Base-by-base conservation (phyloP, 2,329 filamentous ascomycete genomes). In the Elsinoe perseae region DNA sequence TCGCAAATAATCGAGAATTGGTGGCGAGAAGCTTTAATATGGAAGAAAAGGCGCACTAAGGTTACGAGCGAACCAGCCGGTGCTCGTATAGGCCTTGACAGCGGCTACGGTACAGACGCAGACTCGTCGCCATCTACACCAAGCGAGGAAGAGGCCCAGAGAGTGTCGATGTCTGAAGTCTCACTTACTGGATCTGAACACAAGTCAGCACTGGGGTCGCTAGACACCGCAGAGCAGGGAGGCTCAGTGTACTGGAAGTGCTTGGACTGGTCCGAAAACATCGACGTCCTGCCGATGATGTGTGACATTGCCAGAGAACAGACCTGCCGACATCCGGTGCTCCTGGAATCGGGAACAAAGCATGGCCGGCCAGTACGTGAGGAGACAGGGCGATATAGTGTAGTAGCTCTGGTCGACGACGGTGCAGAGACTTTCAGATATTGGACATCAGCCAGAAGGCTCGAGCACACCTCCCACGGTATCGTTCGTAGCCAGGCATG, bases 1-100 rank as follows among this genome's bases (percentile, higher is more conserved):
- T 80, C 78, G 18, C 72, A 74, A 12, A 75, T 95, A 23, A 75
- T 95, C 32, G 70, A 70, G 52, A 89, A 87, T 64, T 95, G 90
- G 89, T 93, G 90, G 78, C 66, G 69, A 3, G 76, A 82, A 65
- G 83, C 84, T 1, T 71, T 77, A 56, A 67, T 70, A 40, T 90
- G 86, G 81, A 34, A 9, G 6, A 12, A 9, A 8, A 50, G 8
- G 64, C 62, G 64, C 62, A 61, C 32, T 25, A 43, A 55, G 27
- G 1, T 23, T 8, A 3, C 10, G 12, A 18, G 2, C n/a, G 12
- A 18, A 28, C 18, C 4, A 16, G 9, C 27, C 3, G 5, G 7
- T 8, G 7, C 16, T 36, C 16, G 14, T 21, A n/a, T 20, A 3
- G 53, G 52, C 10, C 28, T 50, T 23, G 56, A 58, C 25, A 56